These are phyloP conservation scores for Aspergillus nomiae DNA, from an alignment of 2,329 filamentous ascomycete species.

Conservation along the genomic window DNA sequence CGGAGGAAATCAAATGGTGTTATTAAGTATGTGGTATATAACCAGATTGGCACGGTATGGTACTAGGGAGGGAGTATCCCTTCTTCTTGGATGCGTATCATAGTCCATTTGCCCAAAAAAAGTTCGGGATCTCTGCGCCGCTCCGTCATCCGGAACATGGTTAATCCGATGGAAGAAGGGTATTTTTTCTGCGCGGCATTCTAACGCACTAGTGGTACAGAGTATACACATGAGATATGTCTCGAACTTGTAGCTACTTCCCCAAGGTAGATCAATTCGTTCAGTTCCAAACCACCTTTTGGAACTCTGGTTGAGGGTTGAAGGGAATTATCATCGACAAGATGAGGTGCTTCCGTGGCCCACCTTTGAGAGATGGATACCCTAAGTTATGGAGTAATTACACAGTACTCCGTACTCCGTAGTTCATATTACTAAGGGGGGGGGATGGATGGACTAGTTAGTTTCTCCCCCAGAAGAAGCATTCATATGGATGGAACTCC, in stretches of 20 bases:
- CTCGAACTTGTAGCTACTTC: background rate
- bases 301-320: background rate
- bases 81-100: background rate
- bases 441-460: background rate
- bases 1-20: background rate
- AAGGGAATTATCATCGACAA: background rate
- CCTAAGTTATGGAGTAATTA: background rate
- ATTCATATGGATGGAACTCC: background rate
- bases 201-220: background rate
- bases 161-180: background rate
- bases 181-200: background rate
- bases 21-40: background rate
- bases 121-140: conserved; percentile 2
- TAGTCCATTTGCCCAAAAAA: conserved; percentile 6
- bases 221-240: background rate
- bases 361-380: background rate
- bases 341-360: background rate
- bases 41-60: background rate
- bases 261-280: background rate
- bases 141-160: conserved; percentile 2
- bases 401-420: background rate
- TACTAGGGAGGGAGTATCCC: background rate
- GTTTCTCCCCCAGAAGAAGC: background rate
- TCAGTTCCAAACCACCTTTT: background rate
- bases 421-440: background rate